phyloP scores from a whole-genome alignment of 768 basidiomycete species.

The Russula sp. region DNA sequence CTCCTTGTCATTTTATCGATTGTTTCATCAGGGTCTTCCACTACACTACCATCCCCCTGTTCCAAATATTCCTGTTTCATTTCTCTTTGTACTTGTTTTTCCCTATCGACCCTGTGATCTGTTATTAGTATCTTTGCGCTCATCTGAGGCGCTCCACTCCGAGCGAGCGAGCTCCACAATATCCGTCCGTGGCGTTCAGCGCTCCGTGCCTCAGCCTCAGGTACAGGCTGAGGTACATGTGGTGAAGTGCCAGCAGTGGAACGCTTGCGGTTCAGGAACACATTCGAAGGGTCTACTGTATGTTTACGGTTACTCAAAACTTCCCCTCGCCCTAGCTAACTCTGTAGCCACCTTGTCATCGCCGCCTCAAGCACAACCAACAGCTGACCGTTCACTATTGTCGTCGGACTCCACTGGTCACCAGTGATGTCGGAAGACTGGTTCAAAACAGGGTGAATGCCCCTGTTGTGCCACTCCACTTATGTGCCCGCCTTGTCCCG shows the following conservation, averaged over 20 bases:
- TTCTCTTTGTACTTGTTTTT: neutral
- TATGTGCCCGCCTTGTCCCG: neutral
- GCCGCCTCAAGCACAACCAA: neutral
- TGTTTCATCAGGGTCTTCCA: conserved; percentile 5
- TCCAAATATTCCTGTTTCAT: conserved; percentile 16
- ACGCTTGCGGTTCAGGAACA: neutral
- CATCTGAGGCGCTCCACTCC: conserved; percentile 9
- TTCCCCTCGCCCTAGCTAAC: neutral
- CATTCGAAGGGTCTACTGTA: neutral
- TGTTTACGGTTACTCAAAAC: neutral
- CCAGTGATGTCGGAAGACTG: neutral
- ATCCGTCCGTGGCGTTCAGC: conserved; percentile 6
- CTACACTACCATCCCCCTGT: neutral
- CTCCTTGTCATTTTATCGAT: neutral
- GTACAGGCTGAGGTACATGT: conserved; percentile 16
- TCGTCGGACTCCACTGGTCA: neutral
- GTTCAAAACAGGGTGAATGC: neutral
- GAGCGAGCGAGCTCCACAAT: conserved; percentile 17
- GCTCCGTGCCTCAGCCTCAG: conserved; percentile 20
- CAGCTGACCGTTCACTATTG: neutral
- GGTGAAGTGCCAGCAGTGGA: neutral
- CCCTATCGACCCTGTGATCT: neutral
- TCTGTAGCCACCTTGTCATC: neutral
- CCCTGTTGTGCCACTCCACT: neutral
- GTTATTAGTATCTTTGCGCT: conserved; percentile 8